A percentile compares a stretch with the other conserved stretches of the same genome.
Conservation (phyloP, 1,284 basidiomycete species). For the Pseudozyma sp. region DNA sequence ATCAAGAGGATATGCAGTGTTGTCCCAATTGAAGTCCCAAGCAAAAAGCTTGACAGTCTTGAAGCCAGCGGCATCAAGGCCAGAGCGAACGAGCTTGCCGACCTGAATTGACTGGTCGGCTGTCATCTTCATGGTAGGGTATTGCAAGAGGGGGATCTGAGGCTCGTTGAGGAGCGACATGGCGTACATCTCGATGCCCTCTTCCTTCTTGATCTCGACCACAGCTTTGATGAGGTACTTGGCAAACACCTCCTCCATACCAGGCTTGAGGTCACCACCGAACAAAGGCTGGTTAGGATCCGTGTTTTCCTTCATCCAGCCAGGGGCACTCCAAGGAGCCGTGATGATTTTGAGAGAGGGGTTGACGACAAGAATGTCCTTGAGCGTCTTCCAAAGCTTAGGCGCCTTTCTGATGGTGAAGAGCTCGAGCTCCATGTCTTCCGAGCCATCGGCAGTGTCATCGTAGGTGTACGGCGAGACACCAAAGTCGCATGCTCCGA, state of each 20-base stretch:
- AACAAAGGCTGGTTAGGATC: slow-evolving; percentile 33
- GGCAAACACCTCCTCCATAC: slow-evolving; percentile 44
- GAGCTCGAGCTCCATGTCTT: slow-evolving; percentile 36
- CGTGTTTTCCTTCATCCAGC: slow-evolving; percentile 57
- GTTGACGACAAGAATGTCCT: slow-evolving; percentile 41
- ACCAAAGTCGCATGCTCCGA: slow-evolving; percentile 57
- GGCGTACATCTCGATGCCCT: slow-evolving; percentile 26
- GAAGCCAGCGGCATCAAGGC: slow-evolving; percentile 37
- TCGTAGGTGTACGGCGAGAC: slow-evolving; percentile 50
- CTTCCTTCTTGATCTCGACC: slow-evolving; percentile 34
- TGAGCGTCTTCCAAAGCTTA: slow-evolving; percentile 50
- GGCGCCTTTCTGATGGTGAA: slow-evolving; percentile 55
- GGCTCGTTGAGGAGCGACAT: slow-evolving; percentile 53
- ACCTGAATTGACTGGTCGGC: slow-evolving; percentile 28
- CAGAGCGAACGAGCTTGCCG: slow-evolving; percentile 21
- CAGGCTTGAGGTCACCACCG: slow-evolving; percentile 40
- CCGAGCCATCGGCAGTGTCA: slow-evolving; percentile 50
- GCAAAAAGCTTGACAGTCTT: slow-evolving; percentile 26
- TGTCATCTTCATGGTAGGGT: slow-evolving; percentile 46
- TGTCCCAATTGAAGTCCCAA: slow-evolving; percentile 57
- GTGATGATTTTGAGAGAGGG: slow-evolving; percentile 38
- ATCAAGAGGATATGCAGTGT: slow-evolving; percentile 23
- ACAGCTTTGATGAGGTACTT: slow-evolving; percentile 48
- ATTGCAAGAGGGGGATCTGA: slow-evolving; percentile 22
- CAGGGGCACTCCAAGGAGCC: slow-evolving; percentile 53